Percentiles rank a stretch among this genome's conserved stretches.
phyloP scores from a whole-genome alignment of 192 early-diverging fungal genomes.

The Funneliformis geosporum region DNA sequence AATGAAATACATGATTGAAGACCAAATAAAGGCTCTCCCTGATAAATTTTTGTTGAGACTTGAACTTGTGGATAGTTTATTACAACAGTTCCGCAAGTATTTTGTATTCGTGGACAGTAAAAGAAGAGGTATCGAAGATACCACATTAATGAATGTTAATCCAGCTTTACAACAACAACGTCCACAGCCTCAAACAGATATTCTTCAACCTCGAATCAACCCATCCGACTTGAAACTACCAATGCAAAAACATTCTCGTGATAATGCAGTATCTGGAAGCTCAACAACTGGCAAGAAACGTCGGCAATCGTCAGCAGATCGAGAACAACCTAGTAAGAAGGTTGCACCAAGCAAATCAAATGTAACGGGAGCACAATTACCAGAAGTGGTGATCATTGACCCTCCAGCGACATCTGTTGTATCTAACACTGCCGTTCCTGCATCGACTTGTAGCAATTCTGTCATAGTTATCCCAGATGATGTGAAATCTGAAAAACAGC shows the following conservation, averaged over 20 bases:
- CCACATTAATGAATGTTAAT: not conserved
- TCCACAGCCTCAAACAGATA: not conserved
- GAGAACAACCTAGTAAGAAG: not conserved
- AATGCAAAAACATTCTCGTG: not conserved
- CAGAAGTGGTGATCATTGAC: not conserved
- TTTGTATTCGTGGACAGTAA: not conserved
- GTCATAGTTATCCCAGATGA: not conserved
- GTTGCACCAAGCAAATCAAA: not conserved
- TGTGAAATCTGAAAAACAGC: not conserved
- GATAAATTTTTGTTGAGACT: not conserved
- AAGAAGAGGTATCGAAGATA: conserved; percentile 2
- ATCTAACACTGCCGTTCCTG: not conserved
- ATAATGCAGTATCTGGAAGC: not conserved
- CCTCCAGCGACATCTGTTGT: not conserved
- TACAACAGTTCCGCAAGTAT: conserved; percentile 11
- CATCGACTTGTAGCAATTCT: not conserved
- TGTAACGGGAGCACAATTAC: too few relatives aligned
- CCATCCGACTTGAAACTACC: conserved; percentile 1
- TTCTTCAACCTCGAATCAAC: not conserved
- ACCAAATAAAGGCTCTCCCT: conserved; percentile 16
- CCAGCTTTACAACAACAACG: not conserved
- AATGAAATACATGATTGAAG: conserved; percentile 25
- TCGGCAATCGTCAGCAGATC: not conserved
- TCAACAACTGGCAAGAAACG: not conserved
- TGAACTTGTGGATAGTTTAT: conserved; percentile 1